Conservation (phyloP, 441 rosid genomes). For the Manihot esculenta region DNA sequence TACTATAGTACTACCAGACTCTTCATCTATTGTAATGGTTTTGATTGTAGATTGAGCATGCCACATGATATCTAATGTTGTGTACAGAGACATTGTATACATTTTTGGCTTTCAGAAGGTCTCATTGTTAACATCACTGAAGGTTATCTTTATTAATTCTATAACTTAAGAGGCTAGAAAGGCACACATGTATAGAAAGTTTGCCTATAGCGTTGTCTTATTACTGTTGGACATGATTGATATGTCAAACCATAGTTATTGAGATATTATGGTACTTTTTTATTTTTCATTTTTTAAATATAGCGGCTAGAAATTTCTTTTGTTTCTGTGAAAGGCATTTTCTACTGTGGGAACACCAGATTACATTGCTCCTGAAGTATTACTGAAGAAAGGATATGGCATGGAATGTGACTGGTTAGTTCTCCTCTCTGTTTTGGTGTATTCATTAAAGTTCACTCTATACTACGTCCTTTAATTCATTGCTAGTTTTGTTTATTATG, state of each 20-base stretch:
- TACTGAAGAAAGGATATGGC: slow-evolving; percentile 98
- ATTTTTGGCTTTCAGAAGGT: slow-evolving; percentile 4
- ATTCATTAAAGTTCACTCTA: slow-evolving; percentile 1
- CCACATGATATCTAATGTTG: slow-evolving; percentile 11
- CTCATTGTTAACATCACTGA: background rate
- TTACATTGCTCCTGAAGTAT: slow-evolving; percentile 97
- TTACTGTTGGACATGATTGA: background rate
- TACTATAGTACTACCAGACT: background rate
- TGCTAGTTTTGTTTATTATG: background rate
- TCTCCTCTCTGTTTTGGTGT: slow-evolving; percentile 10
- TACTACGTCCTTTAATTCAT: slow-evolving; percentile 1
- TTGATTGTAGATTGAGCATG: slow-evolving; percentile 5
- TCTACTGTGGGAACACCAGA: slow-evolving; percentile 99
- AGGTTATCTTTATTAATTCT: background rate
- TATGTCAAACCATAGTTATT: background rate
- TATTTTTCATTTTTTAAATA: background rate
- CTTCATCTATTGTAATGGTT: background rate
- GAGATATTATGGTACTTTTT: background rate
- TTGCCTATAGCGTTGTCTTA: slow-evolving; percentile 1
- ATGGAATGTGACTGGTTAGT: slow-evolving; percentile 99
- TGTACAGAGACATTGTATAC: background rate
- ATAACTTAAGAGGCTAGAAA: slow-evolving; percentile 3
- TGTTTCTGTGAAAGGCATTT: slow-evolving; percentile 62
- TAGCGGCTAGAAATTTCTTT: slow-evolving; percentile 14
- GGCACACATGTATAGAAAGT: background rate